Evolutionary conservation across 108 stramenopile genomes (phyloP).

Genomic region (Pseudonitzschia delicatissima): DNA sequence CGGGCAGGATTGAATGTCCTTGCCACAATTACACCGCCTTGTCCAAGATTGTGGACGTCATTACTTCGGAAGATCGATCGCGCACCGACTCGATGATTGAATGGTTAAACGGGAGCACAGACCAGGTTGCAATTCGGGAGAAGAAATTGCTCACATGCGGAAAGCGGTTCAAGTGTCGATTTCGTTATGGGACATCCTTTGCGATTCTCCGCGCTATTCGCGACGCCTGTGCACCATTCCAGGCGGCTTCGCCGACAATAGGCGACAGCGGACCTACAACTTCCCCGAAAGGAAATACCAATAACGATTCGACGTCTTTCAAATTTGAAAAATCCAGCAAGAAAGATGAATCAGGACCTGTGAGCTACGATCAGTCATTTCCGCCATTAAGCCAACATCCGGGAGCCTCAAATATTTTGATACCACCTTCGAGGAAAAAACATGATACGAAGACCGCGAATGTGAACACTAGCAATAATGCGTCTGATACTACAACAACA

Average conservation of each 20-base stretch:
- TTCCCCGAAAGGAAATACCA: background rate
- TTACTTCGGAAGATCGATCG: conserved; percentile 16
- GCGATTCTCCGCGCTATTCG: conserved; percentile 70
- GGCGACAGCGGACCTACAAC: background rate
- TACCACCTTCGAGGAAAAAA: conserved; percentile 3
- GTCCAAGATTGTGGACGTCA: conserved; percentile 24
- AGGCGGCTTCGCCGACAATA: conserved; percentile 26
- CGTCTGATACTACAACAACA: background rate
- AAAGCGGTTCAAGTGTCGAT: conserved; percentile 33
- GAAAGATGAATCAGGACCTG: background rate
- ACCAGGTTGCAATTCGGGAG: conserved; percentile 14
- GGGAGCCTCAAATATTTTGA: conserved; percentile 16
- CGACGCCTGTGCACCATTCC: conserved; percentile 64
- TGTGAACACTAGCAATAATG: conserved; percentile 8
- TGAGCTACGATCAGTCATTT: conserved; percentile 46
- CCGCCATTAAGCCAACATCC: conserved; percentile 35
- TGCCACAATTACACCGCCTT: conserved; percentile 31
- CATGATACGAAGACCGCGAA: background rate
- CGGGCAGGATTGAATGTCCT: conserved; percentile 28
- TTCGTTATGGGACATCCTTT: conserved; percentile 52
- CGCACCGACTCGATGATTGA: conserved; percentile 10
- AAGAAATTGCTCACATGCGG: conserved; percentile 29
- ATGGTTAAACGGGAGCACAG: conserved; percentile 30
- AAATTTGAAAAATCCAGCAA: background rate
- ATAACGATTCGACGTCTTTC: background rate